Base-by-base conservation (phyloP, 2,329 filamentous ascomycete species). In the Colletotrichum noveboracense region DNA sequence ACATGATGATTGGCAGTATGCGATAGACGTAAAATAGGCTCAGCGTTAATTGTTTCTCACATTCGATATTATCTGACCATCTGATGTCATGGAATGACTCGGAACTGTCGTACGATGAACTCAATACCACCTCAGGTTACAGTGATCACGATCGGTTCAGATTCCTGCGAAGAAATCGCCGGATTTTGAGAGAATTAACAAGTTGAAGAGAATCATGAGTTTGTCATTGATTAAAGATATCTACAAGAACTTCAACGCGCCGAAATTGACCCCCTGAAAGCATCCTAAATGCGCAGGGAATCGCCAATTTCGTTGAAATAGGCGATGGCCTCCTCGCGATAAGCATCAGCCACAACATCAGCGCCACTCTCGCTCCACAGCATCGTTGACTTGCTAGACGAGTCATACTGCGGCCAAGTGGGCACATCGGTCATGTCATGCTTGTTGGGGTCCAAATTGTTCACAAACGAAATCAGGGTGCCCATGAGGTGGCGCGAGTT, bases 381-480 rank as follows among this genome's bases (percentile, higher is more conserved):
- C n/a, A 66, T 66, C 24, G 12, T 66, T 14, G 64, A 66, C 26
- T 28, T 24, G 12, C 64, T 52, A 14, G 24, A 28, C 26, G 36
- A 66, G 32, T 66, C 36, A 7, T 66, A 93, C 77, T 87, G 66
- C 32, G 78, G 78, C 74, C 79, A 80, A 32, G 65, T 34, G 18
- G 68, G 56, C 38, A 79, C 76, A 84, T 84, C 34, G 79, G 81
- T 21, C 64, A 66, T 66, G 81, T 77, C 84, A 7, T 83, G 82
- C 64, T 38, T 43, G 79, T 96, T 96, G 2, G 94, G 94, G 80
- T 96, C 91, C 58, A 93, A 83, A 58, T 92, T 90, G 82, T 95
- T 89, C 8, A 96, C 80, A 80, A 96, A 96, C 66, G 90, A 92
- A 79, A 93, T 87, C 80, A 95, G 96, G 80, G 93, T 93, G 0